Conservation (phyloP, 225 moss, liverwort and hornwort genomes). For the Pseudoscleropodium purum region DNA sequence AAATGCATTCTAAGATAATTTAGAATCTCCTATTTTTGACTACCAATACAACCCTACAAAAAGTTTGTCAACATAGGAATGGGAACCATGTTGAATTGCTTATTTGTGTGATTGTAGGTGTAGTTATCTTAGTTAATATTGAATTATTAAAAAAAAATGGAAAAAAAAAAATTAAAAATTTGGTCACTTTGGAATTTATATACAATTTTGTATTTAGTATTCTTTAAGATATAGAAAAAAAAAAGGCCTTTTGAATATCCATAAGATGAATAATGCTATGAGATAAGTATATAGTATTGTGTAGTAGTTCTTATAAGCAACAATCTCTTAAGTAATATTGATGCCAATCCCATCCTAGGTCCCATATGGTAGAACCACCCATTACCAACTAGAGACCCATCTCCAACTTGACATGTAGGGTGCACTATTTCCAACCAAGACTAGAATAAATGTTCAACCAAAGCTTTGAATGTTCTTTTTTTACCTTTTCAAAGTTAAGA, state of each 20-base stretch:
- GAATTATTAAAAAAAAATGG: not conserved
- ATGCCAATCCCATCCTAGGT: accelerated
- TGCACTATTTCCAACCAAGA: too few relatives aligned
- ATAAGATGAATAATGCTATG: not conserved
- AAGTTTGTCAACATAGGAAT: not conserved
- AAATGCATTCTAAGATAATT: not conserved
- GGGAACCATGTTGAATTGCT: not conserved
- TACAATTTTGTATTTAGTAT: not conserved
- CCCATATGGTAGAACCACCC: too few relatives aligned
- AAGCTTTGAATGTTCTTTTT: too few relatives aligned
- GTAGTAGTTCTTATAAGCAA: not conserved
- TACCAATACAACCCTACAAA: not conserved
- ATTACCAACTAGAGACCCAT: too few relatives aligned
- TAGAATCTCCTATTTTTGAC: not conserved
- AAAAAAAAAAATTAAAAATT: too few relatives aligned
- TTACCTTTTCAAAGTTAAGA: too few relatives aligned
- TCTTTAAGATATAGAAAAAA: not conserved
- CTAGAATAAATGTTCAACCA: too few relatives aligned
- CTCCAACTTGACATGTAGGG: too few relatives aligned
- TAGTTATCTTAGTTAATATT: not conserved
- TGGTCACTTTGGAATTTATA: accelerated
- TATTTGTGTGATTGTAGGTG: not conserved
- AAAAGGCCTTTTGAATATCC: not conserved
- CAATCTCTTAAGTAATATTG: not conserved
- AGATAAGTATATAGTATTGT: not conserved